Percentiles rank a stretch among this genome's conserved stretches.
These are phyloP conservation scores for Psidium guajava DNA, from an alignment of 345 rosid genomes.

Conservation along the genomic window DNA sequence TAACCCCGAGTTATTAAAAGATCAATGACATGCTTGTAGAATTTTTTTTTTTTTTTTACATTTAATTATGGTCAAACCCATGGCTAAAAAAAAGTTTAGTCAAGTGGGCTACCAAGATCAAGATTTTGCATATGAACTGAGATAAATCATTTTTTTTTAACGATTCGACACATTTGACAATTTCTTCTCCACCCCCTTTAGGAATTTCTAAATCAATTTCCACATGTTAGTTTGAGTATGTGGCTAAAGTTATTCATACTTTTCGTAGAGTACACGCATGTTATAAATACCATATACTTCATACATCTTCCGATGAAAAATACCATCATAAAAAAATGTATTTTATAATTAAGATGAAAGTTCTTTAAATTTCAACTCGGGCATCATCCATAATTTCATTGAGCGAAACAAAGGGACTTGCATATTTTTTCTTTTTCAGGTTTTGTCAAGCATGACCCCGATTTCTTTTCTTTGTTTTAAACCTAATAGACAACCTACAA, in stretches of 20 bases:
- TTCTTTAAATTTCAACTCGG: rapidly evolving
- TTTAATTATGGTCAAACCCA: neutral
- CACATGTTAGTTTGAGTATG: neutral
- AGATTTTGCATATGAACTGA: neutral
- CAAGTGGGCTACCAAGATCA: neutral
- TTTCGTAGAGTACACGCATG: too few relatives aligned
- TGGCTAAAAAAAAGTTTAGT: too few relatives aligned
- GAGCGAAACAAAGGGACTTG: neutral
- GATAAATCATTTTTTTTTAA: neutral
- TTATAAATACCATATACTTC: too few relatives aligned
- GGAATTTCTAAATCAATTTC: neutral
- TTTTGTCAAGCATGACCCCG: neutral
- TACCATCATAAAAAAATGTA: rapidly evolving
- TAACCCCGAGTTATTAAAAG: neutral
- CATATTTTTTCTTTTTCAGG: neutral
- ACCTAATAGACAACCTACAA: neutral
- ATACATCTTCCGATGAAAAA: neutral
- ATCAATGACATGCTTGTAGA: neutral
- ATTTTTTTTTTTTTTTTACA: neutral
- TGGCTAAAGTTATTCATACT: too few relatives aligned
- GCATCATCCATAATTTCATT: neutral
- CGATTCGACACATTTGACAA: neutral
- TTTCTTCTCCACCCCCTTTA: neutral
- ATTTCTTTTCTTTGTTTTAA: too few relatives aligned
- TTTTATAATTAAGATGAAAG: neutral